phyloP scores from a whole-genome alignment of 371 early-diverging fungal genomes.

The Rhizomucor pusillus region DNA sequence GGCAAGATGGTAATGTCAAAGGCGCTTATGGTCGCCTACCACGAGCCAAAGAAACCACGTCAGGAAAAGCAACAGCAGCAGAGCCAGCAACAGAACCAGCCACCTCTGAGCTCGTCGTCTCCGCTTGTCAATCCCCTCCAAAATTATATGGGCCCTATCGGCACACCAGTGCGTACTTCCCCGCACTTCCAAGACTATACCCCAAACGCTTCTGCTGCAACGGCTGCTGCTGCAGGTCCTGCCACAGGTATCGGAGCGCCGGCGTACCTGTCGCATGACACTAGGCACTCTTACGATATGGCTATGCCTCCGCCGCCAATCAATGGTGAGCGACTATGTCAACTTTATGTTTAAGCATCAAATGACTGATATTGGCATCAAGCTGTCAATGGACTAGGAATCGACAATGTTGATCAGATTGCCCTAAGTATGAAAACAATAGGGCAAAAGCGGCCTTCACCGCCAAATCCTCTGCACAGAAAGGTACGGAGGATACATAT shows the following conservation, averaged over 20 bases:
- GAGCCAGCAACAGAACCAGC: conserved; percentile 2
- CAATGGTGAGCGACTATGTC: conserved; percentile 13
- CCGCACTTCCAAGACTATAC: conserved; percentile 7
- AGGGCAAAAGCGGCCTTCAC: conserved; percentile 28
- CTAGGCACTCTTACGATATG: conserved; percentile 15
- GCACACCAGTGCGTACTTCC: conserved; percentile 8
- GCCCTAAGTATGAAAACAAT: conserved; percentile 33
- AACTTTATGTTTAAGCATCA: background rate
- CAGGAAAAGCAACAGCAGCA: conserved; percentile 21
- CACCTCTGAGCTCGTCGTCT: background rate
- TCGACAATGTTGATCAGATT: conserved; percentile 37
- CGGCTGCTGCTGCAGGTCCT: conserved; percentile 9
- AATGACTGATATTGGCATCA: too few species aligned
- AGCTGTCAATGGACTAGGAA: conserved; percentile 28
- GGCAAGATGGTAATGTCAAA: conserved; percentile 27
- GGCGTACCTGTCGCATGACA: conserved; percentile 7
- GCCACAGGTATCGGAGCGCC: conserved; percentile 4
- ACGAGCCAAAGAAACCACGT: conserved; percentile 42
- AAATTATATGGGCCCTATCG: conserved; percentile 6
- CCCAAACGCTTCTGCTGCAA: background rate
- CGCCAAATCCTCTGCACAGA: conserved; percentile 18
- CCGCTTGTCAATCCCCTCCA: background rate
- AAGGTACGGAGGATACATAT: conserved; percentile 18
- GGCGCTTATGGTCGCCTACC: conserved; percentile 34
- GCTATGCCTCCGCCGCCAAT: conserved; percentile 8